A percentile compares a stretch with the other conserved stretches of the same genome.
Evolutionary conservation across 257 asterid species (phyloP).

Genomic region (Solanum paucissectum): DNA sequence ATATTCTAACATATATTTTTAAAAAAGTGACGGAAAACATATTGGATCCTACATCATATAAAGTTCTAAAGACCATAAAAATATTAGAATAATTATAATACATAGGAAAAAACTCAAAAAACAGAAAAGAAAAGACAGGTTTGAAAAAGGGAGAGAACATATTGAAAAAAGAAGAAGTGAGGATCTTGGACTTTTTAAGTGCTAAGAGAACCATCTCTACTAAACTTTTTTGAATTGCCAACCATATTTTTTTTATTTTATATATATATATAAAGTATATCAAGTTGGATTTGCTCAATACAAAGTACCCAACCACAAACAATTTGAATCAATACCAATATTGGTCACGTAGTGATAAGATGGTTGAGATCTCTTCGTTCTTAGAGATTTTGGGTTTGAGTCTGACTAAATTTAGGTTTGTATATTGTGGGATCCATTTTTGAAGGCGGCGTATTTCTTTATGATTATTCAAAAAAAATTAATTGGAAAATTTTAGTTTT

Average conservation of each 20-base stretch:
- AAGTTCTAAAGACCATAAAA: neutral
- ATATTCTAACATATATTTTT: neutral
- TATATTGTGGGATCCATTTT: neutral
- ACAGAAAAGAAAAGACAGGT: neutral
- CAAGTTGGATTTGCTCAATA: neutral
- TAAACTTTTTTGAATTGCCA: slow-evolving; percentile 17
- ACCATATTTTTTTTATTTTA: neutral
- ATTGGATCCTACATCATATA: neutral
- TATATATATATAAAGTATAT: neutral
- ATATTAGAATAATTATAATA: neutral
- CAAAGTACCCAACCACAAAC: slow-evolving; percentile 20
- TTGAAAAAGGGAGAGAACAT: neutral
- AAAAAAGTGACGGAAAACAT: neutral
- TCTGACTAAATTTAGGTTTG: neutral
- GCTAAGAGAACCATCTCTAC: slow-evolving; percentile 20
- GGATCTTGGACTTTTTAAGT: slow-evolving; percentile 9
- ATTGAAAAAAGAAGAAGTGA: neutral
- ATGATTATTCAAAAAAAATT: neutral
- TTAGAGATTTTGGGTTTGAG: neutral
- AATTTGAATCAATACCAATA: slow-evolving; percentile 15
- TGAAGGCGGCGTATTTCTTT: no score
- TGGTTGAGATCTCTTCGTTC: neutral
- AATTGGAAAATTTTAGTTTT: neutral
- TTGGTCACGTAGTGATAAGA: fast-evolving
- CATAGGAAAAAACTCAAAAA: neutral